Evolutionary conservation across 2,329 filamentous ascomycete genomes (phyloP), one percentile per base, ranked within the genome.

Genomic region (Cadophora sp.): DNA sequence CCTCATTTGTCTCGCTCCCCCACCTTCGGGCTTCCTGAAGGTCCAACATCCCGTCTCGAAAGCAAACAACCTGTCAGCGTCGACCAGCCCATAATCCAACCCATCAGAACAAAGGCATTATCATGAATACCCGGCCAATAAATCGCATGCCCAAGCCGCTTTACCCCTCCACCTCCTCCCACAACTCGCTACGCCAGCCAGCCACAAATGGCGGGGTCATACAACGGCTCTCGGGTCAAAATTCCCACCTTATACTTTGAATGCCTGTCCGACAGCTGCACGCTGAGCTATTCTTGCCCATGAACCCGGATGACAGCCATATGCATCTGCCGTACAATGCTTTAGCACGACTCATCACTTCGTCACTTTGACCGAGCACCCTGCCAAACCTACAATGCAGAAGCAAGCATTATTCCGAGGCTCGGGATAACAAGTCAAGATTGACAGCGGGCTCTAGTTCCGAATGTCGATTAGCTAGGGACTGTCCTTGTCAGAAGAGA

Each of bases 191-290:
- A 31, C 6, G 59, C 26, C 59, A 46, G 59, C 26, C 59, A 46
- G 59, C 59, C 59, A 48, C 59, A 62, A 14, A 48, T 62, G 59
- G 59, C 59, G 59, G 59, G 40, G 59, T 62, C 27, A 31, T 31
- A 29, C 7, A 48, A 26, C 34, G 22, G 22, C 12, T 22, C 19
- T 46, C 59, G 40, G 37, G 16, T 50, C 40, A 50, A 26, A 50
- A 12, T 22, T 58, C 50, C 50, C 27, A 24, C 6, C 50, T 19
- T 12, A 37, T 19, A 26, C 37, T 34, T 22, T 22, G 27, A 40
- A 64, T 56, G 53, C 46, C 29, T 56, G 50, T 43, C 31, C 34
- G 11, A 46, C 14, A 43, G 34, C 58, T 60, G 58, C 58, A 27
- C 58, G 16, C 6, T 9, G 37, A 60, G 34, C 58, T 60, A 60